Conservation (phyloP, 345 rosid genomes). For the Aurinia saxatilis region DNA sequence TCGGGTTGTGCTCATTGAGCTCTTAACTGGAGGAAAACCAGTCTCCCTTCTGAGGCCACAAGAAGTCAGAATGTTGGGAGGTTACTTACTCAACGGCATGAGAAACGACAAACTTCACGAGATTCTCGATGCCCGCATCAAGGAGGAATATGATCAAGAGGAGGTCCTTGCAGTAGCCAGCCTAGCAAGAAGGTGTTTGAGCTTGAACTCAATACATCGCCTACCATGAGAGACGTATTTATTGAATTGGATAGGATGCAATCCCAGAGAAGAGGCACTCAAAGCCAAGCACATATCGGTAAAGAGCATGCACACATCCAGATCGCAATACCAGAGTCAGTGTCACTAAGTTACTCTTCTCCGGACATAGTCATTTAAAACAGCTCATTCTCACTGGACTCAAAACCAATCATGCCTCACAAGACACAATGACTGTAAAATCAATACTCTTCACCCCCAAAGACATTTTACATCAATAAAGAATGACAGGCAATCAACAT, state of each 20-base stretch:
- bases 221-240: conserved; percentile 36
- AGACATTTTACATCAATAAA: not conserved
- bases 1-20: too few species aligned
- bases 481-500: not conserved
- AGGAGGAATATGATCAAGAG: not conserved
- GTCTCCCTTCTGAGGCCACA: too few species aligned
- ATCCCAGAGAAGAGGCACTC: conserved; percentile 5
- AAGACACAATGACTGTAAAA: conserved; percentile 12
- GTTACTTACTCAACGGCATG: conserved; percentile 24
- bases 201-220: conserved; percentile 24
- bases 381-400: conserved; percentile 11
- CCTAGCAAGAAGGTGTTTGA: conserved; percentile 33
- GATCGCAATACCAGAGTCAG: not conserved
- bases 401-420: not conserved
- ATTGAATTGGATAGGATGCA: conserved; percentile 20
- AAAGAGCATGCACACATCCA: conserved; percentile 5
- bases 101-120: conserved; percentile 12
- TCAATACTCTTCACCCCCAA: not conserved
- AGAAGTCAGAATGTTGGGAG: conserved; percentile 30
- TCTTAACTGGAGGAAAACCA: too few species aligned
- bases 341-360: conserved; percentile 4
- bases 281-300: not conserved
- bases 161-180: conserved; percentile 28
- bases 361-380: not conserved
- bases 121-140: conserved; percentile 12